A percentile compares a stretch with the other conserved stretches of the same genome.
Conservation (phyloP, 208 protist species). For the Trypanosoma rangeli region DNA sequence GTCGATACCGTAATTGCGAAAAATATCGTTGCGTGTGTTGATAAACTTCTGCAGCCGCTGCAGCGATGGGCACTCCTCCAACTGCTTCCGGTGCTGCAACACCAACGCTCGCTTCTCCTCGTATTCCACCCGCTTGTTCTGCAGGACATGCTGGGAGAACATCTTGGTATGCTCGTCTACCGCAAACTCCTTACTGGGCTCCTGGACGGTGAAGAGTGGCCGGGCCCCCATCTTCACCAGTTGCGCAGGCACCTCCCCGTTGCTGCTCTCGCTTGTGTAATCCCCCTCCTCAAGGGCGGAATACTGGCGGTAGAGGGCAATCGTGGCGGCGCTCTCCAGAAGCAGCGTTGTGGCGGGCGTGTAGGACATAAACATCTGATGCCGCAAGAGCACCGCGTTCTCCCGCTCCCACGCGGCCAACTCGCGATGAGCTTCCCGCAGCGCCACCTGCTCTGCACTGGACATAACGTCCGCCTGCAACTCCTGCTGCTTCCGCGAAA, state of each 20-base stretch:
- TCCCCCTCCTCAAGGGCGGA: constrained; percentile 68
- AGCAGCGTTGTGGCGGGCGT: constrained; percentile 71
- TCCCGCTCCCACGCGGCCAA: constrained; percentile 77
- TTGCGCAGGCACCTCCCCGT: constrained; percentile 69
- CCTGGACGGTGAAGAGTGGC: constrained; percentile 66
- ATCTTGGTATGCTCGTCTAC: constrained; percentile 87
- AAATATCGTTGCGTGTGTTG: constrained; percentile 60
- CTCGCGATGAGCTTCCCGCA: constrained; percentile 74
- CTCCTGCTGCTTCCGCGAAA: constrained; percentile 68
- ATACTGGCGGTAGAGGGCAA: constrained; percentile 86
- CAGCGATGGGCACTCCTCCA: constrained; percentile 56
- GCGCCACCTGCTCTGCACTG: constrained; percentile 56
- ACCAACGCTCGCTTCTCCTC: constrained; percentile 73
- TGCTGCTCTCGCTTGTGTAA: constrained; percentile 79
- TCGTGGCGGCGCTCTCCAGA: constrained; percentile 75
- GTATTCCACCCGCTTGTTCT: constrained; percentile 86
- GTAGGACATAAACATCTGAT: constrained; percentile 88
- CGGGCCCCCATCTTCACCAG: constrained; percentile 70
- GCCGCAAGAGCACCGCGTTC: constrained; percentile 78
- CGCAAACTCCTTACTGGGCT: constrained; percentile 43
- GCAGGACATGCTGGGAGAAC: constrained; percentile 84
- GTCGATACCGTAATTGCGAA: constrained; percentile 69
- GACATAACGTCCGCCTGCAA: constrained; percentile 64
- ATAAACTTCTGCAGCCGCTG: constrained; percentile 64
- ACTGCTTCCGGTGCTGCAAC: constrained; percentile 41